These are phyloP conservation scores for Fusarium nurragi DNA, from an alignment of 2,329 filamentous ascomycete species.

Conservation along the genomic window DNA sequence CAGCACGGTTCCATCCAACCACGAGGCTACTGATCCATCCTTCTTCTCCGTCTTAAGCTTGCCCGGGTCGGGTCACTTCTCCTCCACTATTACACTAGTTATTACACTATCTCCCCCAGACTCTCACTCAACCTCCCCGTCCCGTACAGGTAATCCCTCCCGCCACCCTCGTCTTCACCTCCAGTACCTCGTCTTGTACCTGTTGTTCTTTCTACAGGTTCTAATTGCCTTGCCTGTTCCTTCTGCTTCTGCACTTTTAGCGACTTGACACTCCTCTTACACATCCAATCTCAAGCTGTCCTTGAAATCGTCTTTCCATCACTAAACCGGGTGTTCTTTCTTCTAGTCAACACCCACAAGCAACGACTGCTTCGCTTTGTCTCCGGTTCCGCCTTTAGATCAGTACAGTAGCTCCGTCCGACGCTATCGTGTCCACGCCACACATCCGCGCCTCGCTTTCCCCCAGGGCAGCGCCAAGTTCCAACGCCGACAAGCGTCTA, in stretches of 20 bases:
- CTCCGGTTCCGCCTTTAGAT: constrained; percentile 24
- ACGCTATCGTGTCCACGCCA: constrained; percentile 42
- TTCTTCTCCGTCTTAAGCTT: constrained; percentile 7
- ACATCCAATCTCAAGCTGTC: neutral
- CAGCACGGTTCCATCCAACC: constrained; percentile 28
- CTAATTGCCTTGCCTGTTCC: constrained; percentile 1
- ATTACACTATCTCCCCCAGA: constrained; percentile 26
- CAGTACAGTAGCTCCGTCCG: constrained; percentile 33
- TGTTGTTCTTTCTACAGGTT: constrained; percentile 2
- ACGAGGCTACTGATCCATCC: constrained; percentile 24
- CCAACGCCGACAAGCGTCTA: constrained; percentile 14
- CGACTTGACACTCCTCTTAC: constrained; percentile 12
- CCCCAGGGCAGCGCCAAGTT: constrained; percentile 19
- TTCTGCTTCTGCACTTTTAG: neutral
- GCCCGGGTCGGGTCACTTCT: constrained; percentile 1
- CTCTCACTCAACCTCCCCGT: constrained; percentile 11
- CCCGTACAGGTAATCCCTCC: constrained; percentile 31
- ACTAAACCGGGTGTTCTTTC: constrained; percentile 2
- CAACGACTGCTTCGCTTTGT: constrained; percentile 6
- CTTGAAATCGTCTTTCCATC: neutral
- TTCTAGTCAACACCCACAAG: neutral
- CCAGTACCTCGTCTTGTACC: constrained; percentile 1
- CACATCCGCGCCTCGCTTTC: constrained; percentile 38
- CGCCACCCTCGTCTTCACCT: constrained; percentile 34
- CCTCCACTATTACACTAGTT: constrained; percentile 23